Evolutionary conservation across 2,329 filamentous ascomycete genomes (phyloP).

Genomic region (Fulvia fulva): DNA sequence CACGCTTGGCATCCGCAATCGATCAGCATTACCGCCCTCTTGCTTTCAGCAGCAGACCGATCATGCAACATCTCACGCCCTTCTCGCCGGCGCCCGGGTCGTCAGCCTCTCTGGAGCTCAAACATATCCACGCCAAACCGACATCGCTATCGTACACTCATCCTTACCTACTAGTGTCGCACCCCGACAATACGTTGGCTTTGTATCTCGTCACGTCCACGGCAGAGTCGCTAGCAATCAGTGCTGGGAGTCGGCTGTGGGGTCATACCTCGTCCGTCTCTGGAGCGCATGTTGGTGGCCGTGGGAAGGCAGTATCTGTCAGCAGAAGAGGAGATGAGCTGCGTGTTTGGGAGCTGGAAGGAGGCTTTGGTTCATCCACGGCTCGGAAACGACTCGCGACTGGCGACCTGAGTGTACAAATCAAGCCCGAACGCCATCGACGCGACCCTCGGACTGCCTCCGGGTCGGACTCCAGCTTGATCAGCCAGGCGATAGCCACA

Average conservation of each 20-base stretch:
- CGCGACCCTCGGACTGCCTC: neutral
- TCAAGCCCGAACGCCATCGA: conserved; percentile 33
- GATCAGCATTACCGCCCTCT: conserved; percentile 44
- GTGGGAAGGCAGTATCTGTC: conserved; percentile 87
- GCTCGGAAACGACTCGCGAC: conserved; percentile 40
- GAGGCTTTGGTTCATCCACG: conserved; percentile 51
- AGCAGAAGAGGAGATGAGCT: conserved; percentile 66
- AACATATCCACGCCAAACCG: conserved; percentile 39
- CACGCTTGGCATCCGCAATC: conserved; percentile 50
- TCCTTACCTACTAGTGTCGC: conserved; percentile 78
- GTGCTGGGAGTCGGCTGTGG: conserved; percentile 73
- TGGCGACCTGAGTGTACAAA: conserved; percentile 52
- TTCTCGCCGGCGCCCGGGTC: conserved; percentile 10
- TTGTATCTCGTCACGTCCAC: conserved; percentile 77
- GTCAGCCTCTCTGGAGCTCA: conserved; percentile 21
- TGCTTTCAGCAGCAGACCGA: conserved; percentile 31
- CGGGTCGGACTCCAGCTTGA: neutral
- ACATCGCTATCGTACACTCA: conserved; percentile 58
- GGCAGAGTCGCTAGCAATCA: conserved; percentile 61
- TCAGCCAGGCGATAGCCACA: neutral
- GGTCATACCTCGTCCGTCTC: conserved; percentile 89
- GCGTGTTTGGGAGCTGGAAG: conserved; percentile 86
- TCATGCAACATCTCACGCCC: conserved; percentile 26
- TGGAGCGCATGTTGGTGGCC: conserved; percentile 75
- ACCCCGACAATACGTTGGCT: conserved; percentile 83